Base-by-base conservation (phyloP, 495 filamentous ascomycete genomes). In the Trichocladium antarcticum region DNA sequence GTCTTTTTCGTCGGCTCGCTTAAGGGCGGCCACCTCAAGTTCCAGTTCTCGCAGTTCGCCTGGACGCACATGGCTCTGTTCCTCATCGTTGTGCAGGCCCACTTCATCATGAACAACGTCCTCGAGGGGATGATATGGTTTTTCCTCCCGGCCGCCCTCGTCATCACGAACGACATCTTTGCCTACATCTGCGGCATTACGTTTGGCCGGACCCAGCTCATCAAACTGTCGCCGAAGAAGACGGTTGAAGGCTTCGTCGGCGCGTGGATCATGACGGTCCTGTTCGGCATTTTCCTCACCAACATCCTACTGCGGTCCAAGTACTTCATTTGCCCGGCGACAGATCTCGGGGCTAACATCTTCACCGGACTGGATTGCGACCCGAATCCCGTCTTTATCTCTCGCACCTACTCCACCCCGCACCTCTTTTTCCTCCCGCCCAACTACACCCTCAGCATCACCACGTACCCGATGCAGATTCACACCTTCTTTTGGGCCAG, bases 121-220 rank as follows among this genome's bases (percentile, higher is more conserved):
- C 90, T 99, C 65, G 93, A 99, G 70, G 93, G 93, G 67, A 88
- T 99, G 87, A 92, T 99, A 64, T 99, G 93, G 93, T 97, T 99
- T 75, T 96, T 99, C 77, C 74, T 99, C 38, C 93, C 93, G 2
- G 89, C 87, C 3, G 83, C 85, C 22, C 76, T 99, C 47, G 93
- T 99, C 57, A 95, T 97, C 60, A 95, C 85, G 32, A 99, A 99
- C 61, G 93, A 99, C 65, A 99, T 97, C 51, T 97, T 95, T 60
- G 93, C 93, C 61, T 99, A 99, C 60, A 77, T 99, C 51, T 94
- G 87, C 65, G 93, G 93, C 53, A 96, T 99, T 60, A 89, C 88
- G 8, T 95, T 99, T 63, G 93, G 93, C 35, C 78, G 88, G 42
- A 99, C 93, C 14, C 93, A 94, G 63, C 76, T 99, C 37, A 99